Evolutionary conservation across 164 flowering plant species (phyloP), one percentile per base, ranked within the genome.

Genomic region (Berberis vulgaris): DNA sequence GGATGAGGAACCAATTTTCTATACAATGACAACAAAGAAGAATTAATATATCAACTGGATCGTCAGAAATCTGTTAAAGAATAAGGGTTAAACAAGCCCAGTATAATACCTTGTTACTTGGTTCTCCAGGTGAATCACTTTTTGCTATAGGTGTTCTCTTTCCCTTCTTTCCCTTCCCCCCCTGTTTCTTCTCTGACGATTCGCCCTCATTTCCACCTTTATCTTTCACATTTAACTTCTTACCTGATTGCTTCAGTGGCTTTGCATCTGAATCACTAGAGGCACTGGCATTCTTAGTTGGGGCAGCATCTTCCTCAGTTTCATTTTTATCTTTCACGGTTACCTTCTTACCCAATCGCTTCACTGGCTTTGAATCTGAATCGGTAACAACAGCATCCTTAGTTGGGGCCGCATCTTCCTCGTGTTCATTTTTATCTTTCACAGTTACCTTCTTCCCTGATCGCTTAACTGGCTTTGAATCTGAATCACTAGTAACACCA

Each of bases 211-310:
- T 41, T 13, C 41, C 26, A 26, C 26, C 26, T 26, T 26, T 60
- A 38, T 43, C 26, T 6, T 12, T 26, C 26, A 26, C n/a, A 58
- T 59, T 39, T 59, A 60, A 41, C 52, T 73, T 79, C 63, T 73
- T 76, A 56, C 72, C 49, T 1, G 70, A 69, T 26, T 57, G 64
- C 71, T 62, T 68, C 45, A 38, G 45, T 53, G 71, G 49, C 10
- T 77, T 83, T 7, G 8, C 65, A 63, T 82, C 80, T 10, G 72
- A 72, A 67, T 81, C 81, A 73, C 76, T 79, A 1, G 69, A 43
- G 7, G 63, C 57, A 13, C 70, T 78, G 65, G 65, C 64, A 57
- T 78, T 80, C 59, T 77, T 74, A 65, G 41, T 59, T 42, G 49
- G 8, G 49, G 45, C 46, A 56, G 40, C 9, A 45, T 71, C 78